phyloP scores from a whole-genome alignment of 768 basidiomycete species.

The Cantharellus anzutake region DNA sequence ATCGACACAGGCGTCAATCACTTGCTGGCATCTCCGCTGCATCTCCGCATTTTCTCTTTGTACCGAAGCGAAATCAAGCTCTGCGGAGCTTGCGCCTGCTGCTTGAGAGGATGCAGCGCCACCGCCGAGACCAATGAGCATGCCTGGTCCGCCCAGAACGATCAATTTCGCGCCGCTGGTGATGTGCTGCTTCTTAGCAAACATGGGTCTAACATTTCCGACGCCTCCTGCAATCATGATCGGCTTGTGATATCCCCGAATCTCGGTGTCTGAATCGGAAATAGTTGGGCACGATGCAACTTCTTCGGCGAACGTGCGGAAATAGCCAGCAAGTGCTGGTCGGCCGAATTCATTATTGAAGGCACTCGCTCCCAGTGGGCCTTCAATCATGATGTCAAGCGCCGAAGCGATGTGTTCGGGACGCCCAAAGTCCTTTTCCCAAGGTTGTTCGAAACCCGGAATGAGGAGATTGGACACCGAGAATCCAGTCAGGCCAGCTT shows the following conservation, averaged over 20 bases:
- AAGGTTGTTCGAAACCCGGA: slow-evolving; percentile 78
- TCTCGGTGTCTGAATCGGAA: slow-evolving; percentile 30
- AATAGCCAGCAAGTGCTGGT: slow-evolving; percentile 82
- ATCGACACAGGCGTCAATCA: slow-evolving; percentile 78
- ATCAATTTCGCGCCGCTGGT: slow-evolving; percentile 69
- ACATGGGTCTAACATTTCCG: slow-evolving; percentile 76
- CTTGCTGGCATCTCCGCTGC: slow-evolving; percentile 92
- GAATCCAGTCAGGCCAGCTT: slow-evolving; percentile 86
- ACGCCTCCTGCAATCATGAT: slow-evolving; percentile 99
- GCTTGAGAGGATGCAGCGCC: slow-evolving; percentile 92
- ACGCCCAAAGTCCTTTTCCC: slow-evolving; percentile 88
- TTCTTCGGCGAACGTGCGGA: slow-evolving; percentile 80
- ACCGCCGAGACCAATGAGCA: slow-evolving; percentile 92
- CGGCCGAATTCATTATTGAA: slow-evolving; percentile 99
- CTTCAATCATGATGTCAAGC: slow-evolving; percentile 93
- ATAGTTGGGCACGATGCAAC: slow-evolving; percentile 26
- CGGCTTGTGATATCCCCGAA: slow-evolving; percentile 97
- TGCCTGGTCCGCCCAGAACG: slow-evolving; percentile 86
- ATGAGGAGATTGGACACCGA: slow-evolving; percentile 88
- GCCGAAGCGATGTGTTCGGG: slow-evolving; percentile 85
- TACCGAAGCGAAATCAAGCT: slow-evolving; percentile 92
- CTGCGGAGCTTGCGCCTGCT: slow-evolving; percentile 75
- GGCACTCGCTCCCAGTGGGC: slow-evolving; percentile 81
- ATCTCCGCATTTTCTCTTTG: slow-evolving; percentile 98
- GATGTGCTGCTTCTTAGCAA: slow-evolving; percentile 63